Evolutionary conservation across 2,329 filamentous ascomycete genomes (phyloP), one percentile per base, ranked within the genome.

Genomic region (Aspergillus pseudoviridinutans): DNA sequence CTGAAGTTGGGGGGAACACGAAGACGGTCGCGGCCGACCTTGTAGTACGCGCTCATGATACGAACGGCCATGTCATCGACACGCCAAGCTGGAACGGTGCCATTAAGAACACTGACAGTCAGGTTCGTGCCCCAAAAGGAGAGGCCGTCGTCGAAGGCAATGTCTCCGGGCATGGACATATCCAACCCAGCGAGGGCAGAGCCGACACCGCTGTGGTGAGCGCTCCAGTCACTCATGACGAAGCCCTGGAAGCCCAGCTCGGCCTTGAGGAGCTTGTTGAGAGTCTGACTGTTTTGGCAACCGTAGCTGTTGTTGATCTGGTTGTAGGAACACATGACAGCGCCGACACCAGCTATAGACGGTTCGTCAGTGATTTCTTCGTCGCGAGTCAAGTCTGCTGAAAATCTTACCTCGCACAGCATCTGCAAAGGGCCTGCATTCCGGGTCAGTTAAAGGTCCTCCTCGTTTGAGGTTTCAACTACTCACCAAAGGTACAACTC

Each of bases 11-110:
- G 86, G 46, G 81, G 80, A 25, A 80, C 76, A 42, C 76, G 71
- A 62, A 72, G 66, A 46, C 71, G 71, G 56, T 84, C 82, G 54
- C 84, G 82, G 57, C 82, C 84, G 51, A 87, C 84, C 64, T 83
- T 84, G 73, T 85, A 88, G 71, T 83, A 87, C 3, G 83, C 84
- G 53, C 85, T 80, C 76, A 87, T 83, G 68, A 87, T 96, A 66
- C 94, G 87, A 74, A 91, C 88, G 4, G 86, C 90, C 88, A 96
- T 96, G 70, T 97, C 94, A 65, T 97, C 92, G 9, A 97, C 72
- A 52, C 93, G 85, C 83, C 89, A 96, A 64, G 90, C 85, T 0
- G 93, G 91, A 32, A 97, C 79, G 0, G 92, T 96, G 38, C 92
- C 92, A 69, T 97, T 97, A 65, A 96, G 75, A 5, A 97, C 87